Conservation (phyloP, 108 stramenopile genomes). For the Stephanodiscus triporus region DNA sequence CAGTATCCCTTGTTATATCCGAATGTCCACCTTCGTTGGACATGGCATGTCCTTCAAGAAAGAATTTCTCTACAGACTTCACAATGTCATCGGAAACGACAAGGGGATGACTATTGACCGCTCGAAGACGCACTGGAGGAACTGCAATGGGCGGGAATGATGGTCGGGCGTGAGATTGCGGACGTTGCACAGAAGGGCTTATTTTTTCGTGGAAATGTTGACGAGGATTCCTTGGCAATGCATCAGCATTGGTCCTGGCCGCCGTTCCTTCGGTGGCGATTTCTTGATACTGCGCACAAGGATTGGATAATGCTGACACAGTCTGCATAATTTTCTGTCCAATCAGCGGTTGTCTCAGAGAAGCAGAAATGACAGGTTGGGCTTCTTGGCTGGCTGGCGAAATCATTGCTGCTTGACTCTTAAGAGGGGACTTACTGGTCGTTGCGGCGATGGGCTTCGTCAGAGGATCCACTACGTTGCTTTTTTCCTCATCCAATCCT, state of each 20-base stretch:
- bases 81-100: constrained; percentile 22
- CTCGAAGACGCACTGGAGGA: constrained; percentile 28
- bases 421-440: neutral
- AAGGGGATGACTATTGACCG: constrained; percentile 19
- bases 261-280: neutral
- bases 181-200: neutral
- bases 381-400: neutral
- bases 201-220: neutral
- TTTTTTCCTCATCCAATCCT: neutral
- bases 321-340: no score
- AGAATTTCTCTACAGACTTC: constrained; percentile 28
- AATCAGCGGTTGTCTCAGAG: no score
- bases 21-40: neutral
- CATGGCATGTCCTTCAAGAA: neutral
- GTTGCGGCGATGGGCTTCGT: neutral
- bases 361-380: neutral
- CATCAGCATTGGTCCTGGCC: neutral
- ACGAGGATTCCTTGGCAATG: neutral
- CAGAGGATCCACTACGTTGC: neutral
- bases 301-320: no score
- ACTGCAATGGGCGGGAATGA: constrained; percentile 20
- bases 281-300: neutral
- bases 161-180: neutral
- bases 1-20: neutral
- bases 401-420: neutral